Conservation (phyloP, 1,284 basidiomycete genomes). For the Bjerkandera adusta region DNA sequence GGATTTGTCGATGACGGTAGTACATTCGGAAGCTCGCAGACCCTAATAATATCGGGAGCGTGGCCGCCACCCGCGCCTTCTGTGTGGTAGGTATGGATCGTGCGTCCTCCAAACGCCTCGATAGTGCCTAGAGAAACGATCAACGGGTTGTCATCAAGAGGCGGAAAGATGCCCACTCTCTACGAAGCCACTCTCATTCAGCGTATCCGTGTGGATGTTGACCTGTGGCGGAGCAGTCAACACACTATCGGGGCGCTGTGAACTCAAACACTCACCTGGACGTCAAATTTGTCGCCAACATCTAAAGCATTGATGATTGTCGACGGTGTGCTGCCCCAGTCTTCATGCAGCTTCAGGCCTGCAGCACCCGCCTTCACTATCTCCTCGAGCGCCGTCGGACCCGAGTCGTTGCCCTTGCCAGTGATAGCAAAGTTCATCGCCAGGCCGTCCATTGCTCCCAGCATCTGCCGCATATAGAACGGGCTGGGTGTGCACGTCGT, state of each 20-base stretch:
- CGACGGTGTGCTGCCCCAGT: slow-evolving; percentile 95
- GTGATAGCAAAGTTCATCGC: slow-evolving; percentile 95
- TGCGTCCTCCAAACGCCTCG: slow-evolving; percentile 85
- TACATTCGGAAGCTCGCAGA: slow-evolving; percentile 88
- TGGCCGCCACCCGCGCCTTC: slow-evolving; percentile 97
- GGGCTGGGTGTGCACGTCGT: slow-evolving; percentile 94
- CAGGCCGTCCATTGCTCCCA: slow-evolving; percentile 84
- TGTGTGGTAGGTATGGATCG: slow-evolving; percentile 97
- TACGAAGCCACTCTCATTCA: slow-evolving; percentile 94
- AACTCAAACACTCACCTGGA: slow-evolving; percentile 59
- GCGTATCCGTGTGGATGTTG: slow-evolving; percentile 96
- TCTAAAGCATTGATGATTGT: slow-evolving; percentile 80
- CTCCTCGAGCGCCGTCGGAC: slow-evolving; percentile 71
- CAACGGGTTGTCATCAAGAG: slow-evolving; percentile 5
- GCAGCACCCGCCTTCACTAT: slow-evolving; percentile 86
- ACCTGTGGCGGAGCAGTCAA: slow-evolving; percentile 42
- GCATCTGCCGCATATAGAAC: slow-evolving; percentile 86
- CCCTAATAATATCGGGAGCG: slow-evolving; percentile 97
- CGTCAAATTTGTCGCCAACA: slow-evolving; percentile 90
- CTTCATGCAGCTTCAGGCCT: slow-evolving; percentile 96
- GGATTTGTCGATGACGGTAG: slow-evolving; percentile 98
- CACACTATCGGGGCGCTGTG: not conserved
- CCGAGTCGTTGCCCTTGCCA: slow-evolving; percentile 93
- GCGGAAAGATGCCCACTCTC: slow-evolving; percentile 54
- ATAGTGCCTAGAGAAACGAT: slow-evolving; percentile 66